Conservation (phyloP, 1,139 yeast species). For the Sugiyamaella castrensis region DNA sequence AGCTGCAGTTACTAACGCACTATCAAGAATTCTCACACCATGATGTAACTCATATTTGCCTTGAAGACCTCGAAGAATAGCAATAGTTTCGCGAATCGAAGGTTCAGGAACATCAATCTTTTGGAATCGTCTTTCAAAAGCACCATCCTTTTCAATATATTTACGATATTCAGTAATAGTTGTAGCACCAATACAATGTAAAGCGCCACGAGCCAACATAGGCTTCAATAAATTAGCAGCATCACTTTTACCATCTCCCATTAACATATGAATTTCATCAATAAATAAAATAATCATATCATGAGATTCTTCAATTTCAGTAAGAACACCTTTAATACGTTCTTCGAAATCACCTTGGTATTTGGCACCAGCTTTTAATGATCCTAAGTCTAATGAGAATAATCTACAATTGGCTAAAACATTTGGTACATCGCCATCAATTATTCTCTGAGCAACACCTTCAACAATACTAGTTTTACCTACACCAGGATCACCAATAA, state of each 20-base stretch:
- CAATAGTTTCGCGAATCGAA: slow-evolving; percentile 87
- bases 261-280: slow-evolving; percentile 97
- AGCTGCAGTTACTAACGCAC: slow-evolving; percentile 93
- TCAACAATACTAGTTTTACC: slow-evolving; percentile 98
- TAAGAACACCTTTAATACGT: slow-evolving; percentile 91
- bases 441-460: slow-evolving; percentile 96
- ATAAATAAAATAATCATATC: slow-evolving; percentile 85
- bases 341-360: slow-evolving; percentile 99
- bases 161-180: slow-evolving; percentile 93
- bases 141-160: slow-evolving; percentile 93
- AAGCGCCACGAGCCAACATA: slow-evolving; percentile 91
- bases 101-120: slow-evolving; percentile 95
- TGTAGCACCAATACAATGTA: slow-evolving; percentile 98
- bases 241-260: slow-evolving; percentile 95
- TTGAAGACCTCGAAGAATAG: slow-evolving; percentile 93
- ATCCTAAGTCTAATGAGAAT: slow-evolving; percentile 88
- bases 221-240: slow-evolving; percentile 97
- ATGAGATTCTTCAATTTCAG: slow-evolving; percentile 85
- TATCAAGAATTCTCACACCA: slow-evolving; percentile 93
- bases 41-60: slow-evolving; percentile 96
- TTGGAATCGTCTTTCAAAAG: slow-evolving; percentile 98
- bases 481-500: slow-evolving; percentile 99
- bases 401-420: slow-evolving; percentile 76
- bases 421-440: slow-evolving; percentile 92
- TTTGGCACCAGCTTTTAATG: slow-evolving; percentile 97